Percentiles rank a stretch among this genome's conserved stretches.
These are phyloP conservation scores for Pleurotus eryngii DNA, from an alignment of 768 basidiomycete species.

Conservation along the genomic window DNA sequence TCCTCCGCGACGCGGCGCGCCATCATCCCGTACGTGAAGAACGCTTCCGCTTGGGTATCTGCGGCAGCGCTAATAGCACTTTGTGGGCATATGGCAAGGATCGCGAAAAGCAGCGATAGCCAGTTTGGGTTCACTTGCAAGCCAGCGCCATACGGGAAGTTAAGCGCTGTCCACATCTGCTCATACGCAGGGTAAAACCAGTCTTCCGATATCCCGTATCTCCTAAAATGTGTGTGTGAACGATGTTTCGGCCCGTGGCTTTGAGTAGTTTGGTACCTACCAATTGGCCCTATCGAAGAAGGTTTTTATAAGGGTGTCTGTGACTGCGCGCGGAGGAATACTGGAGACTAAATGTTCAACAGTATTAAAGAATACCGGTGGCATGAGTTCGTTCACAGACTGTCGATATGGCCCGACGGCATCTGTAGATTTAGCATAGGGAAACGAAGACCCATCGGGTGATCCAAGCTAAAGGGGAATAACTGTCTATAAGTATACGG, in stretches of 20 bases:
- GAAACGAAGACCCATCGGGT: slow-evolving; percentile 28
- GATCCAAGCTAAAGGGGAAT: slow-evolving; percentile 30
- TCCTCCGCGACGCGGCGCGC: slow-evolving; percentile 46
- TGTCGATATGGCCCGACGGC: slow-evolving; percentile 26
- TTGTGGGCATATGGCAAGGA: slow-evolving; percentile 40
- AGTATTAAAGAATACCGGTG: slow-evolving; percentile 16
- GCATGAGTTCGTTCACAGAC: slow-evolving; percentile 17
- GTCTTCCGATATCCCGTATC: slow-evolving; percentile 45
- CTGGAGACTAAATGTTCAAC: slow-evolving; percentile 31
- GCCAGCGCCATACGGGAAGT: slow-evolving; percentile 24
- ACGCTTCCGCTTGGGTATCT: slow-evolving; percentile 24
- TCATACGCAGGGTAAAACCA: slow-evolving; percentile 42
- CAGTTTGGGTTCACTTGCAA: slow-evolving; percentile 47
- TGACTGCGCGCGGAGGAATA: slow-evolving; percentile 28
- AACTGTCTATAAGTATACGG: neutral
- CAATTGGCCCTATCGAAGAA: slow-evolving; percentile 48
- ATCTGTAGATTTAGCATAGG: slow-evolving; percentile 40
- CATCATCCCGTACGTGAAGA: slow-evolving; percentile 41
- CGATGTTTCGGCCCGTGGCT: neutral
- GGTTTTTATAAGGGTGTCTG: slow-evolving; percentile 30
- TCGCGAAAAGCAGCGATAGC: slow-evolving; percentile 47
- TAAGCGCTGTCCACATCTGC: slow-evolving; percentile 45
- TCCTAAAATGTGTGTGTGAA: neutral
- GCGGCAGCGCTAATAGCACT: slow-evolving; percentile 12
- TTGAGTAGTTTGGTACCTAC: slow-evolving; percentile 14